These are phyloP conservation scores for Pseudomonodictys pantanalensis DNA, from an alignment of 495 filamentous ascomycete genomes.

Conservation along the genomic window DNA sequence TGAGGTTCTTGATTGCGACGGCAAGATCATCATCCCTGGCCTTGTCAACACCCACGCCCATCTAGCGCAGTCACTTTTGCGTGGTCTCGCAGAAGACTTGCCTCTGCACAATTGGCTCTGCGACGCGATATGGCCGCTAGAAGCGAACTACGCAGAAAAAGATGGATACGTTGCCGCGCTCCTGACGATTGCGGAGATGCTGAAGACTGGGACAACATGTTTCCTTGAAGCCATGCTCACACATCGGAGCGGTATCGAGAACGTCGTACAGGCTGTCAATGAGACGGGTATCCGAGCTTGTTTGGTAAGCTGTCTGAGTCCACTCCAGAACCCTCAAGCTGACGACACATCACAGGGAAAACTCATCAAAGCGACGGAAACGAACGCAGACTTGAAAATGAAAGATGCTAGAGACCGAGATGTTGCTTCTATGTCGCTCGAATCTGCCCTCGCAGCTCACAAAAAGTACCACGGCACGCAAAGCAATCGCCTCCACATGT, in stretches of 20 bases:
- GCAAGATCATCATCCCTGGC: slow-evolving; percentile 49
- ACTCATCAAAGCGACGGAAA: slow-evolving; percentile 37
- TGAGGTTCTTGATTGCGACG: slow-evolving; percentile 37
- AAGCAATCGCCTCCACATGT: slow-evolving; percentile 6
- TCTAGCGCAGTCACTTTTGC: slow-evolving; percentile 49
- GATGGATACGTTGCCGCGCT: slow-evolving; percentile 51
- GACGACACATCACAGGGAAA: no score
- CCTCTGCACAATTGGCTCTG: slow-evolving; percentile 50
- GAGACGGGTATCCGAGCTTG: slow-evolving; percentile 52
- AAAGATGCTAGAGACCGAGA: slow-evolving; percentile 33
- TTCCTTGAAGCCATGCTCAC: slow-evolving; percentile 55
- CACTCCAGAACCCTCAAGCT: no score
- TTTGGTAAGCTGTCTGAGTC: no score
- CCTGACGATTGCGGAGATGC: slow-evolving; percentile 51
- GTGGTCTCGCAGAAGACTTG: slow-evolving; percentile 50
- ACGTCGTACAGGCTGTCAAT: slow-evolving; percentile 47
- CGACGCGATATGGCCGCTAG: slow-evolving; percentile 50
- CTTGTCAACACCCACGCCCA: slow-evolving; percentile 53
- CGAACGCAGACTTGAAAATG: slow-evolving; percentile 10
- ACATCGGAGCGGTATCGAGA: slow-evolving; percentile 49
- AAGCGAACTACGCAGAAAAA: slow-evolving; percentile 46
- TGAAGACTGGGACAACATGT: slow-evolving; percentile 52
- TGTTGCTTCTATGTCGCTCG: slow-evolving; percentile 15
- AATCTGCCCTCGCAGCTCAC: slow-evolving; percentile 11
- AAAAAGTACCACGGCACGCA: slow-evolving; percentile 3